Percentiles rank a stretch among this genome's conserved stretches.
Evolutionary conservation across 148 eudicot genomes (phyloP).

Genomic region (Gaultheria prostrata): DNA sequence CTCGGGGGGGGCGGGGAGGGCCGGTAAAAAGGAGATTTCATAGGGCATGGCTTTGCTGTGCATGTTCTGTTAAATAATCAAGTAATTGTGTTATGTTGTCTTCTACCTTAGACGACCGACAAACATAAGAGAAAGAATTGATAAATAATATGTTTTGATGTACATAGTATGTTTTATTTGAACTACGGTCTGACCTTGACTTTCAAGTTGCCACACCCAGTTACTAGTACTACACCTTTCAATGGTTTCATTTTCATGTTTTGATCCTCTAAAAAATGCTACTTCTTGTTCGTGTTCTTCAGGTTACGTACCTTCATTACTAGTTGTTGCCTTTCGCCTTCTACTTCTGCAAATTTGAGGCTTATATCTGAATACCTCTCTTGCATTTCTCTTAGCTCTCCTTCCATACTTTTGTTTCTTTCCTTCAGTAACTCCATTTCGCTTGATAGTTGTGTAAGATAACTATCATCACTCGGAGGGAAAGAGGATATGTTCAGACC

Average conservation of each 20-base stretch:
- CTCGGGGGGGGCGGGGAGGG: too few species aligned
- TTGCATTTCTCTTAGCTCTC: constrained; percentile 70
- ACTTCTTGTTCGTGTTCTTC: constrained; percentile 51
- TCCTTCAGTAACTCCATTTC: constrained; percentile 61
- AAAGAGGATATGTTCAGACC: neutral
- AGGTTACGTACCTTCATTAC: constrained; percentile 63
- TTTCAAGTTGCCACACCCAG: neutral
- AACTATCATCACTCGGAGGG: neutral
- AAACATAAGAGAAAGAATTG: neutral
- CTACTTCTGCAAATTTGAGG: constrained; percentile 96
- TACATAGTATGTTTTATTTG: neutral
- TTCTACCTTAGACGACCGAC: neutral
- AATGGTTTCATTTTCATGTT: neutral
- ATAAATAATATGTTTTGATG: constrained; percentile 8
- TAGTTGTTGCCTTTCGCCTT: constrained; percentile 91
- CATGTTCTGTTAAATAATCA: neutral
- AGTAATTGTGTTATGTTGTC: neutral
- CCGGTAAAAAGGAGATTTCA: too few species aligned
- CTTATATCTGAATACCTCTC: constrained; percentile 90
- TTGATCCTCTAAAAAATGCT: constrained; percentile 7
- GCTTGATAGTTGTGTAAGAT: constrained; percentile 28
- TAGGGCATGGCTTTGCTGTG: neutral
- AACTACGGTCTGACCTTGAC: constrained; percentile 3
- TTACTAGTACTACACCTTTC: neutral
- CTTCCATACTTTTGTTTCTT: constrained; percentile 23